Percentiles rank a stretch among this genome's conserved stretches.
phyloP scores from a whole-genome alignment of 805 yeast species.

The Candida oleophila region DNA sequence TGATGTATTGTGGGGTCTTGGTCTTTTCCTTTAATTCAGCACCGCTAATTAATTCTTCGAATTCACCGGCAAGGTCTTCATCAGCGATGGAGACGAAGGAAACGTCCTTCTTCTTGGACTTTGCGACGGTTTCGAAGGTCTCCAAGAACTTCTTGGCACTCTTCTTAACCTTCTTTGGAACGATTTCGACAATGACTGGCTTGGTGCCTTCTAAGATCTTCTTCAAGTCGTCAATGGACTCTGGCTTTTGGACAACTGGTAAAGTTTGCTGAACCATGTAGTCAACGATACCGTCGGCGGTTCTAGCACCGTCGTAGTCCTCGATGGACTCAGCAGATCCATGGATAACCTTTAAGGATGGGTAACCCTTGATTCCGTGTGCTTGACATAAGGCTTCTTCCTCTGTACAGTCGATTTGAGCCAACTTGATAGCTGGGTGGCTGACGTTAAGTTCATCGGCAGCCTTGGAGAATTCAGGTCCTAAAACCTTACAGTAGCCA shows the following conservation, averaged over 20 bases:
- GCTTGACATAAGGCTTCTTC: conserved; percentile 68
- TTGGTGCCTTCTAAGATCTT: conserved; percentile 43
- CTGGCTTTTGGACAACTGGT: conserved; percentile 59
- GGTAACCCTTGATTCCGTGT: conserved; percentile 76
- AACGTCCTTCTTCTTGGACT: conserved; percentile 58
- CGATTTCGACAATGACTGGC: conserved; percentile 57
- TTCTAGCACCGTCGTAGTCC: conserved; percentile 85
- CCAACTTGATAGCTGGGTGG: conserved; percentile 63
- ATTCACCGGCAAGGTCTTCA: conserved; percentile 38
- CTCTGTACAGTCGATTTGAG: conserved; percentile 84
- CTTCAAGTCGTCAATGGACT: conserved; percentile 49
- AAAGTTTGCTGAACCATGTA: conserved; percentile 79
- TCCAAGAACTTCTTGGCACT: conserved; percentile 33
- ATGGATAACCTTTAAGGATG: conserved; percentile 77
- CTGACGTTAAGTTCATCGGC: conserved; percentile 57
- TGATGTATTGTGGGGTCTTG: conserved; percentile 39
- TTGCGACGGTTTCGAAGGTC: conserved; percentile 66
- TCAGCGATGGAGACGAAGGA: conserved; percentile 55
- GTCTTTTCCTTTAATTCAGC: conserved; percentile 19
- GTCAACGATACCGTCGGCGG: conserved; percentile 70
- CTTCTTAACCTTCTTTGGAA: conserved; percentile 23
- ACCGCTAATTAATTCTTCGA: conserved; percentile 30
- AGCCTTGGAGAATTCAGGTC: conserved; percentile 77
- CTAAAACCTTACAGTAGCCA: conserved; percentile 89
- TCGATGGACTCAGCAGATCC: conserved; percentile 43